These are phyloP conservation scores for Guadua angustifolia DNA, from an alignment of 176 grass and related monocot species.

Conservation along the genomic window DNA sequence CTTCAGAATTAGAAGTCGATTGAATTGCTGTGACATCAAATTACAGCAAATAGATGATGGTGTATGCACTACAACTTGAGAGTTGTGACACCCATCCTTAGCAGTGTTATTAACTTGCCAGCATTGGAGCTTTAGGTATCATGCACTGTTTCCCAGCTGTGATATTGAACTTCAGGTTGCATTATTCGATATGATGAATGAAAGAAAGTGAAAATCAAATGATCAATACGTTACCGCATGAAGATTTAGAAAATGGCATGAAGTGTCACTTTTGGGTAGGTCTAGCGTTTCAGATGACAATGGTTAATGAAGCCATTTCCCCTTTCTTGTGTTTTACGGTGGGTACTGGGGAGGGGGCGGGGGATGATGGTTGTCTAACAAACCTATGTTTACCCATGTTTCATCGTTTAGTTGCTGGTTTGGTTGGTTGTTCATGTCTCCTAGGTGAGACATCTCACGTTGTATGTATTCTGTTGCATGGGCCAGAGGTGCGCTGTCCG, in stretches of 20 bases:
- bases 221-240: slow-evolving; percentile 5
- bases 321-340: slow-evolving; percentile 1
- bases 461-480: no score
- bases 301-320: background rate
- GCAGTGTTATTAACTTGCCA: background rate
- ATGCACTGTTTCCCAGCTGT: slow-evolving; percentile 2
- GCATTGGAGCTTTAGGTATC: background rate
- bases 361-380: background rate
- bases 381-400: no score
- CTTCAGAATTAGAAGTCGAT: background rate
- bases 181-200: background rate
- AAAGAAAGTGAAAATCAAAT: background rate
- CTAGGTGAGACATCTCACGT: no score
- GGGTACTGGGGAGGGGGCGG: no score
- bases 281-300: background rate
- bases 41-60: background rate
- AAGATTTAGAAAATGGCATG: background rate
- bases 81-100: background rate
- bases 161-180: background rate
- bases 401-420: no score
- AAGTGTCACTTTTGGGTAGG: background rate
- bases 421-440: no score
- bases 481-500: no score
- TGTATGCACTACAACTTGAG: background rate
- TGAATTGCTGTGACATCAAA: background rate